Base-by-base conservation (phyloP, 192 early-diverging fungal species). In the Radiomyces spectabilis region DNA sequence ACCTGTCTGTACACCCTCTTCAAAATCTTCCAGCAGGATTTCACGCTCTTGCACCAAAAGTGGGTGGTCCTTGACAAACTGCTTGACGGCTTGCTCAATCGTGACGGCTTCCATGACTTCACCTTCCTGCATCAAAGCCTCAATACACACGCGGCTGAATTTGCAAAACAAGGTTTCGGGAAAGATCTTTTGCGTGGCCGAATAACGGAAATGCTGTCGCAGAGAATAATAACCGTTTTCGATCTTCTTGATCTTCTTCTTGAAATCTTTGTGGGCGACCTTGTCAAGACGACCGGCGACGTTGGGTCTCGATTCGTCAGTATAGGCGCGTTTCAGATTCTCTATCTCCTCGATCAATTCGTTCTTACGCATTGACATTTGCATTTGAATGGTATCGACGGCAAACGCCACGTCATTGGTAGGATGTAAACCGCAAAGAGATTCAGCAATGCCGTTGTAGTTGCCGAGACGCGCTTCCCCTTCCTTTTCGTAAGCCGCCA, bases 91-190 rank as follows among this genome's bases (percentile, higher is more conserved):
- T 16, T 61, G 55, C 32, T 68, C 74, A 12, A 80, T 57, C 12
- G 69, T 69, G 8, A 85, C 73, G 1, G 80, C 79, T 40, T 89
- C 87, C 52, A 82, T 59, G 16, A 81, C 75, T 64, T 89, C 84
- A 3, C 81, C 87, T 68, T 89, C 87, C 26, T 81, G 78, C 75
- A 87, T 82, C 53, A 89, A 54, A 27, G 83, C 71, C 26, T 79
- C 83, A n/a, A 87, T 59, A 33, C 78, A 84, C 38, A 76, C 77
- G 2, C 79, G 59, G 7, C 70, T 75, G 29, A 86, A 71, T 74
- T 76, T 68, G 18, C 57, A 59, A 33, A 66, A 66, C 22, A 51
- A 19, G 13, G 40, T 47, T 39, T 66, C 64, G 5, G 64, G 47
- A 8, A 60, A 66, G 31, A 66, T 47, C 3, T 60, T 59, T 4